Evolutionary conservation across 805 yeast species (phyloP).

Genomic region (Komagataella pseudopastoris): DNA sequence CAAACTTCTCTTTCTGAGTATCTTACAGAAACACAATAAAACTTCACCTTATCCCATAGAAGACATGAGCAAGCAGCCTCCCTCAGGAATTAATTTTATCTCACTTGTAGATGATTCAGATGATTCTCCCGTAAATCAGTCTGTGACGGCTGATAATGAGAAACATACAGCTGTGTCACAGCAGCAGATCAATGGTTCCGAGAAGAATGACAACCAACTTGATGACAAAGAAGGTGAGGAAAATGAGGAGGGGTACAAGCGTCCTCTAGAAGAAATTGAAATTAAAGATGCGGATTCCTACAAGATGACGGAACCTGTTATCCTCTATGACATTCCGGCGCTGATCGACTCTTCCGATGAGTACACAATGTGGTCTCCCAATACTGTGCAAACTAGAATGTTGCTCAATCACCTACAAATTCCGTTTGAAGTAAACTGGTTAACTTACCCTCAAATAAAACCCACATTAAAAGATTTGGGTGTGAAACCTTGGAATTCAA

Average conservation of each 20-base stretch:
- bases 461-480: neutral
- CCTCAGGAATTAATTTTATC: neutral
- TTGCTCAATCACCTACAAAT: slow-evolving; percentile 1
- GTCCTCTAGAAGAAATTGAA: neutral
- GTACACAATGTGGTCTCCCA: slow-evolving; percentile 1
- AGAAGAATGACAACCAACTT: neutral
- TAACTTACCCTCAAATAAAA: slow-evolving; percentile 1
- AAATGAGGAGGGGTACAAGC: neutral
- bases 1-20: neutral
- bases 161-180: neutral
- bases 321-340: slow-evolving; percentile 1
- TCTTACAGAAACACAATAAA: neutral
- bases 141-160: neutral
- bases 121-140: neutral
- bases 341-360: neutral
- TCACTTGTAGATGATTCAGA: neutral
- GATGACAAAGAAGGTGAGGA: neutral
- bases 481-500: neutral
- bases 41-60: neutral
- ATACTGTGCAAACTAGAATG: slow-evolving; percentile 1
- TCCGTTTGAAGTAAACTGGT: slow-evolving; percentile 1
- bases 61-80: neutral
- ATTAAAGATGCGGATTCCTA: neutral
- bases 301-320: neutral
- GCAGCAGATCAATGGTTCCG: neutral